Evolutionary conservation across 2,329 filamentous ascomycete genomes (phyloP).

Genomic region (Basipetospora chlamydospora): DNA sequence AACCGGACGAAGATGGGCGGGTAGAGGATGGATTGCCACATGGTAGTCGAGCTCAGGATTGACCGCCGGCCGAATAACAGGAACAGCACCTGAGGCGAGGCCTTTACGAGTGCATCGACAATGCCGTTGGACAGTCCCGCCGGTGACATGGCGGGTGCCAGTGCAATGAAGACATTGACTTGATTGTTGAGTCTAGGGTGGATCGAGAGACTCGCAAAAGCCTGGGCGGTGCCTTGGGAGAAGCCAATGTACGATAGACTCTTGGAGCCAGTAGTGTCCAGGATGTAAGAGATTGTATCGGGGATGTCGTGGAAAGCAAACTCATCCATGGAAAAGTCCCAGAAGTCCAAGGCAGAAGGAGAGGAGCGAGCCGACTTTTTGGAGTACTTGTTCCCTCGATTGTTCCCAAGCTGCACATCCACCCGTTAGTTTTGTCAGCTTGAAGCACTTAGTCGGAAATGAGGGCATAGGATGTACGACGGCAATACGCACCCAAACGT

Average conservation of each 20-base stretch:
- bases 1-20: slow-evolving; percentile 81
- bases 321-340: slow-evolving; percentile 97
- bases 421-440: slow-evolving; percentile 13
- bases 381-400: slow-evolving; percentile 96
- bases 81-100: slow-evolving; percentile 83
- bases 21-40: slow-evolving; percentile 95
- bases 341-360: slow-evolving; percentile 66
- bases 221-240: slow-evolving; percentile 91
- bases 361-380: slow-evolving; percentile 76
- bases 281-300: slow-evolving; percentile 82
- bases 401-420: slow-evolving; percentile 64
- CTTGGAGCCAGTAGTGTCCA: slow-evolving; percentile 65
- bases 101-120: slow-evolving; percentile 84
- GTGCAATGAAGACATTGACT: slow-evolving; percentile 88
- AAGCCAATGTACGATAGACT: slow-evolving; percentile 95
- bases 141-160: slow-evolving; percentile 93
- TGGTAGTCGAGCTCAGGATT: slow-evolving; percentile 82
- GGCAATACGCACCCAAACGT: slow-evolving; percentile 62
- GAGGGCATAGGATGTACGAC: not conserved
- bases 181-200: slow-evolving; percentile 86
- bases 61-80: slow-evolving; percentile 84
- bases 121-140: slow-evolving; percentile 80
- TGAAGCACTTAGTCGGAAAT: too few species aligned
- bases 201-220: slow-evolving; percentile 84
- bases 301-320: slow-evolving; percentile 98